Evolutionary conservation across 176 grass and related monocot genomes (phyloP).

Genomic region (Zizania latifolia): DNA sequence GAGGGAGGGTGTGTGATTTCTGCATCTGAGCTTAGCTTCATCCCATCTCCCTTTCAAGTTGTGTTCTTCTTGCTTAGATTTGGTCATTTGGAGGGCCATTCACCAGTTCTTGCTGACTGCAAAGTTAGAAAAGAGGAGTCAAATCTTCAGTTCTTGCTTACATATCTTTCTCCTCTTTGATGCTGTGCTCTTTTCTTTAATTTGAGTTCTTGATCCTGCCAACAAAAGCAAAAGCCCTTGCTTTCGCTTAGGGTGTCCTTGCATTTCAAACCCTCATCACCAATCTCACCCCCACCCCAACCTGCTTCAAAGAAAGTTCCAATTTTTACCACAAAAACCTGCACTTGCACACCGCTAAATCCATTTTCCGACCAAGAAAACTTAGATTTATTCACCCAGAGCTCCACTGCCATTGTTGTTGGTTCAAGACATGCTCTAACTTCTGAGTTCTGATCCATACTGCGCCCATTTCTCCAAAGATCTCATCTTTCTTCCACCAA

Average conservation of each 20-base stretch:
- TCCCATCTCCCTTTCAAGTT: too few relatives aligned
- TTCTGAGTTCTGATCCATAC: not conserved
- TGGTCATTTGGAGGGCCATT: not conserved
- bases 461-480: constrained; percentile 23
- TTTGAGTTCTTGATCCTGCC: constrained; percentile 65
- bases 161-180: constrained; percentile 1
- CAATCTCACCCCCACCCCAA: constrained; percentile 25
- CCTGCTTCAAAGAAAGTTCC: not conserved
- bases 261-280: constrained; percentile 26
- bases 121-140: constrained; percentile 21
- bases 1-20: constrained; percentile 3
- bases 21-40: constrained; percentile 37
- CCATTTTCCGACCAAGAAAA: not conserved
- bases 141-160: constrained; percentile 29
- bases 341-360: not conserved
- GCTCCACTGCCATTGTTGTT: constrained; percentile 2
- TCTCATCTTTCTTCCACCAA: constrained; percentile 17
- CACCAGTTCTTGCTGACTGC: constrained; percentile 21
- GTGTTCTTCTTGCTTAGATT: constrained; percentile 35
- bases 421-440: not conserved
- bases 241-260: constrained; percentile 37
- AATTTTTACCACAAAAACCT: not conserved
- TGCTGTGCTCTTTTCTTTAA: constrained; percentile 37
- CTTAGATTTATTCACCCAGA: not conserved
- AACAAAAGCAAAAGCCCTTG: constrained; percentile 43